A percentile compares a stretch with the other conserved stretches of the same genome.
Evolutionary conservation across 306 rosid species (phyloP).

Genomic region (Gillenia trifoliata): DNA sequence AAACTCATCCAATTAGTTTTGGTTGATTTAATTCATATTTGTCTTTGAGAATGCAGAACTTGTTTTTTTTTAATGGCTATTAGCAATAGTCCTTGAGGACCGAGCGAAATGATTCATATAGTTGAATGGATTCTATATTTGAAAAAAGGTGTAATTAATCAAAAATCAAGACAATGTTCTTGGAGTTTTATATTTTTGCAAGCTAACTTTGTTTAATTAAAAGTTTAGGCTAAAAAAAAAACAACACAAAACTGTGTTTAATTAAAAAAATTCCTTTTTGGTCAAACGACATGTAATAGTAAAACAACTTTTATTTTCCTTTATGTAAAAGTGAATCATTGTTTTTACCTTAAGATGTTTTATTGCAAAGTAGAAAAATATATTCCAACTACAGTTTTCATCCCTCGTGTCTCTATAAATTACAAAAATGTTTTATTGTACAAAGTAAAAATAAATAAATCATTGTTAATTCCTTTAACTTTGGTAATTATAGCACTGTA

Average conservation of each 20-base stretch:
- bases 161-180: background rate
- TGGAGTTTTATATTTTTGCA: background rate
- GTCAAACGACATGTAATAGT: conserved; percentile 12
- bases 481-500: background rate
- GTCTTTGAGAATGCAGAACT: background rate
- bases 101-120: background rate
- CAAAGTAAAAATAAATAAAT: background rate
- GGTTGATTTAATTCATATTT: background rate
- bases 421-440: too few relatives aligned
- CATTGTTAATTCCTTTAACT: background rate
- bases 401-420: background rate
- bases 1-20: background rate
- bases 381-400: background rate
- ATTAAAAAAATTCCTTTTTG: background rate
- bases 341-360: too few relatives aligned
- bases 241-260: background rate
- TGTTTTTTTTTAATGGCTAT: background rate
- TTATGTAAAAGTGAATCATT: background rate
- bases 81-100: background rate
- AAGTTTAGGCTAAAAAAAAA: too few relatives aligned
- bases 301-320: background rate
- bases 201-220: background rate
- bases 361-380: too few relatives aligned
- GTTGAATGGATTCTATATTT: background rate
- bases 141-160: background rate